A percentile compares a stretch with the other conserved stretches of the same genome.
These are phyloP conservation scores for Ploettnerulaceae sp. DNA, from an alignment of 2,329 filamentous ascomycete species.

Conservation along the genomic window DNA sequence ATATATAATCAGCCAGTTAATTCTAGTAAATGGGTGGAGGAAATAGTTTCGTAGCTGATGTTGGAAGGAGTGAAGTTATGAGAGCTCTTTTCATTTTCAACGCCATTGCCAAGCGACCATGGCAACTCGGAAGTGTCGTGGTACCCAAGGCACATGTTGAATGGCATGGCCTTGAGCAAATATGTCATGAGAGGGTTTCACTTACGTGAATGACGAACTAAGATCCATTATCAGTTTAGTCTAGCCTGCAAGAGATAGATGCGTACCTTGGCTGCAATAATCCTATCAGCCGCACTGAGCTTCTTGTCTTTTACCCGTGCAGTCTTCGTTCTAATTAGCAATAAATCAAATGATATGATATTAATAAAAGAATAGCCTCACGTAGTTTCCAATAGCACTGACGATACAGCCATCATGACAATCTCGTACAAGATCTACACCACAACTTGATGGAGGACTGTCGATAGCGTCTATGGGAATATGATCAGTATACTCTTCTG, in stretches of 20 bases:
- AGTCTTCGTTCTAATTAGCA: slow-evolving; percentile 17
- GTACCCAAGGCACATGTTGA: too few relatives aligned
- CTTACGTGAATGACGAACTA: slow-evolving; percentile 33
- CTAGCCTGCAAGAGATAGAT: neutral
- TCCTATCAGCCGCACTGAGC: slow-evolving; percentile 43
- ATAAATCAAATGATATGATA: neutral
- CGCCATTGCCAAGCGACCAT: slow-evolving; percentile 6
- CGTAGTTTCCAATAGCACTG: slow-evolving; percentile 35
- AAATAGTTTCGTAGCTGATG: too few relatives aligned
- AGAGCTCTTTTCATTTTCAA: too few relatives aligned
- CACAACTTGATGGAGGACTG: slow-evolving; percentile 51
- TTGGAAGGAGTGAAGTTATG: too few relatives aligned
- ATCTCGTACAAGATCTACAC: slow-evolving; percentile 54
- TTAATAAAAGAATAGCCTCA: slow-evolving; percentile 7
- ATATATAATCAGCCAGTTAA: neutral
- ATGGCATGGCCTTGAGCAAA: neutral
- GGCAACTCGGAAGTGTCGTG: slow-evolving; percentile 1
- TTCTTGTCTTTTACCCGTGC: slow-evolving; percentile 18
- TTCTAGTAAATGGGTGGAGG: neutral
- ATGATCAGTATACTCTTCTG: too few relatives aligned
- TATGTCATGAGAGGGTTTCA: slow-evolving; percentile 18
- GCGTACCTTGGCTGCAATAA: slow-evolving; percentile 51
- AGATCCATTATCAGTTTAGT: neutral
- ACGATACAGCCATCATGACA: slow-evolving; percentile 58
- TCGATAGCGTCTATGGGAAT: slow-evolving; percentile 63